Conservation (phyloP, 2,329 filamentous ascomycete species). For the Aspergillus sp. region DNA sequence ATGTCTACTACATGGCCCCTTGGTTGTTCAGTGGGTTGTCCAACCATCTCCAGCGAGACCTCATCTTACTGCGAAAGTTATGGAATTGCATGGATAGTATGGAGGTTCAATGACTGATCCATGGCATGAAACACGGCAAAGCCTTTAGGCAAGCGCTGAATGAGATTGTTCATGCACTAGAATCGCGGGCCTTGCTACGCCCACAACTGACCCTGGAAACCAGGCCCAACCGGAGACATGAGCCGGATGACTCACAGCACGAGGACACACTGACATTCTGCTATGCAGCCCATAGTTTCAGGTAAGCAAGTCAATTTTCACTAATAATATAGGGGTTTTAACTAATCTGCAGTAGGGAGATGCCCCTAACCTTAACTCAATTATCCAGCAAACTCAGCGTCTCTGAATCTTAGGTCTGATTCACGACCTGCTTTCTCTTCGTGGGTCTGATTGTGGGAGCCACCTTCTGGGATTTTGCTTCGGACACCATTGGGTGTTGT, state of each 20-base stretch:
- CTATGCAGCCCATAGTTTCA: conserved; percentile 60
- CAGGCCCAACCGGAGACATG: too few species aligned
- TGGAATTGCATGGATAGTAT: conserved; percentile 9
- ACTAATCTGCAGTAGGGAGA: background rate
- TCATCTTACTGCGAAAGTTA: conserved; percentile 11
- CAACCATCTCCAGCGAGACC: conserved; percentile 9
- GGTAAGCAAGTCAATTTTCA: conserved; percentile 24
- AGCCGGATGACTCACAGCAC: too few species aligned
- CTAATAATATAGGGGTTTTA: background rate
- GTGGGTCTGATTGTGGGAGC: conserved; percentile 68
- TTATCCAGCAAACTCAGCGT: conserved; percentile 63
- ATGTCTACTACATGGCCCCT: conserved; percentile 10
- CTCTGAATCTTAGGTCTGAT: conserved; percentile 60
- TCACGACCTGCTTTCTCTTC: conserved; percentile 68
- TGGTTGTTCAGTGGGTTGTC: conserved; percentile 9
- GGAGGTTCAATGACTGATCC: conserved; percentile 4
- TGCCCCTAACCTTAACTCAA: conserved; percentile 61
- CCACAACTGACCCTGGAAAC: too few species aligned
- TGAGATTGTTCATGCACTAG: conserved; percentile 8
- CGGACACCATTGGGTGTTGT: conserved; percentile 67
- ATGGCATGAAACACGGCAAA: conserved; percentile 1
- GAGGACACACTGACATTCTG: too few species aligned
- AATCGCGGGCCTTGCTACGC: background rate
- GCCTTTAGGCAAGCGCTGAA: conserved; percentile 5
- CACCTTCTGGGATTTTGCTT: conserved; percentile 69